Evolutionary conservation across 306 rosid species (phyloP).

Genomic region (Vigna mungo): DNA sequence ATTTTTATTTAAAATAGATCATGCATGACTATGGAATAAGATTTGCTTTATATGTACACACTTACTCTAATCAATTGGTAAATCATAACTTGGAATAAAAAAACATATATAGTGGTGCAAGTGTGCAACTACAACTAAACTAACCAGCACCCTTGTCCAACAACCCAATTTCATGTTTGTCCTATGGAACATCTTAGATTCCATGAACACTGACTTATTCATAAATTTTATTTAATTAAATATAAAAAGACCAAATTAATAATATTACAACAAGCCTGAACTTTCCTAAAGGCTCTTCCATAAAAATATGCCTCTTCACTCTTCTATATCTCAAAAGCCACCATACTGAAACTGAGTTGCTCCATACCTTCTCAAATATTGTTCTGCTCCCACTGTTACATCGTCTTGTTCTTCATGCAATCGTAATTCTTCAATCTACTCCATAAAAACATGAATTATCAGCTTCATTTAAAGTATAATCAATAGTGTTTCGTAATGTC

Average conservation of each 20-base stretch:
- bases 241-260: background rate
- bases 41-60: background rate
- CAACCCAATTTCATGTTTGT: conserved; percentile 49
- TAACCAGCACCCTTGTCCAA: conserved; percentile 39
- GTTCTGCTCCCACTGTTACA: conserved; percentile 50
- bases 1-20: background rate
- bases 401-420: conserved; percentile 63
- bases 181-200: conserved; percentile 29
- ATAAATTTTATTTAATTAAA: conserved; percentile 15
- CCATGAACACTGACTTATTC: conserved; percentile 43
- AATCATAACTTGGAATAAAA: conserved; percentile 10
- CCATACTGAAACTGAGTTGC: conserved; percentile 59
- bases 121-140: conserved; percentile 39
- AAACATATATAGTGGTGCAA: conserved; percentile 5
- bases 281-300: conserved; percentile 16
- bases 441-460: background rate
- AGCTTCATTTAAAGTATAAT: background rate
- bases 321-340: conserved; percentile 52
- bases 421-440: conserved; percentile 64
- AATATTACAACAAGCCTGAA: conserved; percentile 6
- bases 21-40: conserved; percentile 4
- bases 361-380: conserved; percentile 52
- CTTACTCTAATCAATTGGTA: conserved; percentile 3
- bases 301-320: conserved; percentile 29
- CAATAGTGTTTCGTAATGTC: too few species aligned